Evolutionary conservation across 345 rosid species (phyloP), one percentile per base, ranked within the genome.

Genomic region (Syzygium aqueum): DNA sequence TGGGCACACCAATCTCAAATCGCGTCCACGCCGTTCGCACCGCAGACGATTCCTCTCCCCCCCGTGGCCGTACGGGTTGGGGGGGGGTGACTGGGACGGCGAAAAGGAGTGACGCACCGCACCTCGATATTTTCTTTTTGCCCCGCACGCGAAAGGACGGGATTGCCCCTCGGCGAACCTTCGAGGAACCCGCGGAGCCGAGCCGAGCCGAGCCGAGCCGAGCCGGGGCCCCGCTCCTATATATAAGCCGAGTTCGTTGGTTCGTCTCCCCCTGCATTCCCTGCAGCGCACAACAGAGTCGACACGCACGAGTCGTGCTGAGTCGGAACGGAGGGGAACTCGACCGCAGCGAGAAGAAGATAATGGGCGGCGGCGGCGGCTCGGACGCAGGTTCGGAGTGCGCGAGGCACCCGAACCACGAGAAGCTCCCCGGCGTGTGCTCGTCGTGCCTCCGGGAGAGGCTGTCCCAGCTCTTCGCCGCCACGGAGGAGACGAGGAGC

Each of bases 381-480:
- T 65, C 87, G 30, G 63, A 27, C 40, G 37, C 84, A 15, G 85
- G 85, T 22, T 73, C 82, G 82, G 82, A 73, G 78, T 85, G 87
- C 87, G 9, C 51, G 13, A 85, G 40, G 65, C 89, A 88, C 28
- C 87, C 89, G 61, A 61, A 85, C 51, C 63, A 54, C 84, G 77
- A 50, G 23, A 85, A 51, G 49, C 80, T 82, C n/a, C 87, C 78
- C 51, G 89, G 89, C 13, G 85, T 88, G 37, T 88, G 89, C 87
- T 82, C 89, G 52, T 85, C 85, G n/a, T 88, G 89, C 73, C 87
- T 88, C 27, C 40, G 87, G 19, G 89, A 88, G 59, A 61, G 82
- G 83, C 89, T 88, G 49, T 73, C 82, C 49, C 82, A 73, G 82
- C 82, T 73, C 82, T 73, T 37, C 82, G 49, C 49, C 82, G 80